These are phyloP conservation scores for Cyberlindnera meyerae DNA, from an alignment of 805 yeast genomes.

Conservation along the genomic window DNA sequence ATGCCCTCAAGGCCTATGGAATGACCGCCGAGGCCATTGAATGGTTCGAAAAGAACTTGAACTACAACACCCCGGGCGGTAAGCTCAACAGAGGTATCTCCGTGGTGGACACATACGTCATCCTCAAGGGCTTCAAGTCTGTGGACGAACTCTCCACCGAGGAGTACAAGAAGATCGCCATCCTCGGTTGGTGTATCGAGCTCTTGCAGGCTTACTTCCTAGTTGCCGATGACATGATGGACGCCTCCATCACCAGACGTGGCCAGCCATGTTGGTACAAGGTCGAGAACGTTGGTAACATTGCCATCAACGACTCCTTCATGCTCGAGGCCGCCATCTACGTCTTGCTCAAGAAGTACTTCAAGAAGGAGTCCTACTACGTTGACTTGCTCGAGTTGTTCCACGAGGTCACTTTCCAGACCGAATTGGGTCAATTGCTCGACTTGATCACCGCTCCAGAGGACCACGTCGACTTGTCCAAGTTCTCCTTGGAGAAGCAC, in stretches of 20 bases:
- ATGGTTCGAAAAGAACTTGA: conserved; percentile 72
- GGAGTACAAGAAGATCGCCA: conserved; percentile 79
- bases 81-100: conserved; percentile 94
- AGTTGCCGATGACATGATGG: conserved; percentile 99
- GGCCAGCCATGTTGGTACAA: conserved; percentile 99
- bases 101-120: conserved; percentile 86
- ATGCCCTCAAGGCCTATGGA: conserved; percentile 58
- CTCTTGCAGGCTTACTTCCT: conserved; percentile 92
- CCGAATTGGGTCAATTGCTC: conserved; percentile 93
- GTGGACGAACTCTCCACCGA: conserved; percentile 54
- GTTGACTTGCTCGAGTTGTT: conserved; percentile 87
- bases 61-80: conserved; percentile 94
- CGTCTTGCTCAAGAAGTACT: conserved; percentile 81
- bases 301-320: conserved; percentile 96
- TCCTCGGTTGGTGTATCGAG: conserved; percentile 94
- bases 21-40: conserved; percentile 81
- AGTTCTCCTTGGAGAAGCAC: conserved; percentile 84
- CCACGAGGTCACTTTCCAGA: conserved; percentile 96
- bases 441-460: conserved; percentile 98
- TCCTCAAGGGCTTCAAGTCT: conserved; percentile 60
- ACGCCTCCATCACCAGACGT: conserved; percentile 90
- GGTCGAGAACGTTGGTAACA: conserved; percentile 72
- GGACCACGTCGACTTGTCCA: conserved; percentile 81
- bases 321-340: conserved; percentile 96
- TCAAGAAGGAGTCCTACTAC: conserved; percentile 76